phyloP scores from a whole-genome alignment of 208 protist genomes.

The Trypanosoma platydactyli region DNA sequence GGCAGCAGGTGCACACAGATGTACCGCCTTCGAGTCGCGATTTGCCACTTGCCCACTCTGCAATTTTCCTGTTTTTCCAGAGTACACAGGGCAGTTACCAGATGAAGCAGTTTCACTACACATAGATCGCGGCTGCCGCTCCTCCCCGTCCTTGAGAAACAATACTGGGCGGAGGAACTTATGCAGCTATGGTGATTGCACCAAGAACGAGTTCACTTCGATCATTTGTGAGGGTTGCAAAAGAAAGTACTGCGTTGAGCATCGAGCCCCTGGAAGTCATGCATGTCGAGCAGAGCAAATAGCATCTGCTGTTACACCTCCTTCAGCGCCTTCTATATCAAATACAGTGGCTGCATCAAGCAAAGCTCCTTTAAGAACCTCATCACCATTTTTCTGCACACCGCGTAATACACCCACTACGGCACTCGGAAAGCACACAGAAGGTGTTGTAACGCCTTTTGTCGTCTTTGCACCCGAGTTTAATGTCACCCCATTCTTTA shows the following conservation, averaged over 20 bases:
- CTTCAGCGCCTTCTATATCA: constrained; percentile 5
- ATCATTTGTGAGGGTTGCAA: constrained; percentile 64
- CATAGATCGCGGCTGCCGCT: constrained; percentile 69
- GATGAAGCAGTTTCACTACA: constrained; percentile 79
- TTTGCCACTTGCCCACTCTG: constrained; percentile 59
- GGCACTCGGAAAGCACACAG: constrained; percentile 65
- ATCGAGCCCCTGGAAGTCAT: constrained; percentile 60
- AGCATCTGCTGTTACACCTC: constrained; percentile 8
- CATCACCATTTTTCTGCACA: constrained; percentile 4
- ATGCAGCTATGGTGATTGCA: constrained; percentile 54
- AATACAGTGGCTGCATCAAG: no score
- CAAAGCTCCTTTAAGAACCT: no score
- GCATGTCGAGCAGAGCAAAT: constrained; percentile 33
- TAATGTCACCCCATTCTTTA: constrained; percentile 69
- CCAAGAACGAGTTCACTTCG: constrained; percentile 30
- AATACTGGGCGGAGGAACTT: constrained; percentile 24
- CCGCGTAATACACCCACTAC: constrained; percentile 53
- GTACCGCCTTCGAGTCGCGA: constrained; percentile 38
- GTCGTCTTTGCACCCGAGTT: constrained; percentile 49
- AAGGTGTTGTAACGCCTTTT: constrained; percentile 66
- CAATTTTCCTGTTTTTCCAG: constrained; percentile 42
- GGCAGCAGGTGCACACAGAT: constrained; percentile 54
- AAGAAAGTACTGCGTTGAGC: constrained; percentile 71
- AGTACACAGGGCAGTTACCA: constrained; percentile 49
- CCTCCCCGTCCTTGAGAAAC: neutral